A percentile compares a stretch with the other conserved stretches of the same genome.
Evolutionary conservation across 805 yeast species (phyloP).

Genomic region (Wickerhamiella sergipiensis): DNA sequence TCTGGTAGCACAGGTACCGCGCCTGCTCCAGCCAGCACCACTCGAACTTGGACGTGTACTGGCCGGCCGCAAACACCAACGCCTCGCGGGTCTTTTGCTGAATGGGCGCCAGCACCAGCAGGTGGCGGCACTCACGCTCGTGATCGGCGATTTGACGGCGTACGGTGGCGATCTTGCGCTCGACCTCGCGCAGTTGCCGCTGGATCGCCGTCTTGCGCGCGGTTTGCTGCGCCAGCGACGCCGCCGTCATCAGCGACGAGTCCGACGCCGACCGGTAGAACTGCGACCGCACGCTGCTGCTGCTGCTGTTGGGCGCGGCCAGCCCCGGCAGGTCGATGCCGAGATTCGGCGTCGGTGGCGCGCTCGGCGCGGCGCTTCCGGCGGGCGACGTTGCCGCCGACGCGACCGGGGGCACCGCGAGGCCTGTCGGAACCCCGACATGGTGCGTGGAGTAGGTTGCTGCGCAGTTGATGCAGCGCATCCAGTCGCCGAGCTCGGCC

Average conservation of each 20-base stretch:
- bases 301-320: neutral
- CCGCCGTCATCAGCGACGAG: neutral
- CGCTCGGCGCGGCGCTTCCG: too few relatives aligned
- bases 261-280: conserved; percentile 1
- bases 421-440: neutral
- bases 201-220: neutral
- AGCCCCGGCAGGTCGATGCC: neutral
- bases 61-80: conserved; percentile 32
- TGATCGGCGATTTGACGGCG: conserved; percentile 27
- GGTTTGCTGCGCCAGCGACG: neutral
- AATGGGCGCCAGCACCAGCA: conserved; percentile 41
- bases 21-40: conserved; percentile 44
- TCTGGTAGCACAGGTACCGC: conserved; percentile 30
- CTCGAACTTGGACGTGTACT: conserved; percentile 39
- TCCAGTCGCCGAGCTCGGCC: conserved; percentile 47
- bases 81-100: conserved; percentile 38
- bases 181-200: conserved; percentile 18
- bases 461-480: conserved; percentile 38
- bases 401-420: too few relatives aligned
- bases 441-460: conserved; percentile 31
- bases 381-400: too few relatives aligned
- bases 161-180: conserved; percentile 22
- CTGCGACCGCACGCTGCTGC: neutral
- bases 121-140: conserved; percentile 26
- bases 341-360: neutral